Base-by-base conservation (phyloP, 2,329 filamentous ascomycete genomes). In the Exophiala calicioides region DNA sequence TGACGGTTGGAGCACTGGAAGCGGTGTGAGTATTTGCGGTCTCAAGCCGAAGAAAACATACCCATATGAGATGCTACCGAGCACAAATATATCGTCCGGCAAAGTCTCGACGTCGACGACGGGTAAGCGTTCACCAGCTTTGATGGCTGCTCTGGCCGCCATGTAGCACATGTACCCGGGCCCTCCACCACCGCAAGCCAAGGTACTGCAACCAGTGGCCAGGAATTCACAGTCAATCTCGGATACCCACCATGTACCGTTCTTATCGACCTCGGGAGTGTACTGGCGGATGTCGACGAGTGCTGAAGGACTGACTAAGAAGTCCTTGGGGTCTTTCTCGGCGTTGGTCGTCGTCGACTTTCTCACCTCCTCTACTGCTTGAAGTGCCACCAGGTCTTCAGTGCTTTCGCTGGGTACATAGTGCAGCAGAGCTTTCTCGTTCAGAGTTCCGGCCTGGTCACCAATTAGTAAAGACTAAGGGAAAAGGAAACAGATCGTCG, bases 161-260 rank as follows among this genome's bases (percentile, higher is more conserved):
- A 52, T 35, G 12, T 52, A 52, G 33, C 38, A 69, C 16, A 65
- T 58, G 47, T 70, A 69, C 10, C 72, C 70, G 8, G 68, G 69
- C 3, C 73, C 73, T 26, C 73, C 73, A 7, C 73, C 73, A 7
- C 68, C 73, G 18, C 70, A 74, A 16, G 72, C 73, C 6, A 76
- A 62, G 13, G 75, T 70, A 46, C 74, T 74, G 51, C 72, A 75
- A 3, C 73, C 73, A 18, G 68, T 68, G 3, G 70, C 65, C 10
- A 76, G 65, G 65, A 68, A 75, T 4, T 66, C 61, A 1, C 73
- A 57, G 52, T 76, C 73, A 3, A 62, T 68, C 52, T 74, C 70
- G 1, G 69, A 72, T 12, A 76, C 60, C 48, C 64, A 62, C 73
- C 73, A 76, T 39, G 60, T 59, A 16, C 57, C 50, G 26, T 63